phyloP scores from a whole-genome alignment of 208 protist species.

The Trypanosoma congolense region DNA sequence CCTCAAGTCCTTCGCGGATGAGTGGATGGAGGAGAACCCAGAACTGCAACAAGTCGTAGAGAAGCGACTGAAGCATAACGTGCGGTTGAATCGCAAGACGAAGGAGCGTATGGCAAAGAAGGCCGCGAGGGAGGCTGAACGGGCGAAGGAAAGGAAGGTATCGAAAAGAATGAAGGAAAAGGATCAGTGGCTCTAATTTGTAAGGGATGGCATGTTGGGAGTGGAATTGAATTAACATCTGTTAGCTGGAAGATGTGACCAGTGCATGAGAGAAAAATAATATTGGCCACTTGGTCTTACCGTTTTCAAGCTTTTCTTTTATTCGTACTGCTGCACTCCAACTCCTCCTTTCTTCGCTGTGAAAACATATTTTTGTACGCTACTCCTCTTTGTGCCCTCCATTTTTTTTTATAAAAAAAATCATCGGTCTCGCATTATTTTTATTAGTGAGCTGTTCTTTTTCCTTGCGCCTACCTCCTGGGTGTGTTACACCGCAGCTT shows the following conservation, averaged over 20 bases:
- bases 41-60: constrained; percentile 64
- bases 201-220: background rate
- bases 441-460: background rate
- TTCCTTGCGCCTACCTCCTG: constrained; percentile 8
- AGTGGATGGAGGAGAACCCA: constrained; percentile 85
- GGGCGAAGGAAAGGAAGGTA: constrained; percentile 39
- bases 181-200: constrained; percentile 10
- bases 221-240: constrained; percentile 3
- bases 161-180: constrained; percentile 49
- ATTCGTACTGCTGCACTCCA: background rate
- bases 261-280: background rate
- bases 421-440: background rate
- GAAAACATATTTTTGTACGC: no score
- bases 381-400: no score
- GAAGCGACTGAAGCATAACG: constrained; percentile 72
- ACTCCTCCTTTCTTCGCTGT: background rate
- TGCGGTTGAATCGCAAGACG: constrained; percentile 69
- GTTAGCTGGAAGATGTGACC: no score
- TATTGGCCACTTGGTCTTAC: background rate
- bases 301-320: no score
- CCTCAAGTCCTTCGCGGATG: constrained; percentile 84
- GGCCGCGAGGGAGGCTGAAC: constrained; percentile 35
- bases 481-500: no score
- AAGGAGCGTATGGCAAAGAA: constrained; percentile 59
- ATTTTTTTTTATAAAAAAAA: no score